A percentile compares a stretch with the other conserved stretches of the same genome.
Conservation (phyloP, 2,329 filamentous ascomycete species). For the Grosmannia serpens region DNA sequence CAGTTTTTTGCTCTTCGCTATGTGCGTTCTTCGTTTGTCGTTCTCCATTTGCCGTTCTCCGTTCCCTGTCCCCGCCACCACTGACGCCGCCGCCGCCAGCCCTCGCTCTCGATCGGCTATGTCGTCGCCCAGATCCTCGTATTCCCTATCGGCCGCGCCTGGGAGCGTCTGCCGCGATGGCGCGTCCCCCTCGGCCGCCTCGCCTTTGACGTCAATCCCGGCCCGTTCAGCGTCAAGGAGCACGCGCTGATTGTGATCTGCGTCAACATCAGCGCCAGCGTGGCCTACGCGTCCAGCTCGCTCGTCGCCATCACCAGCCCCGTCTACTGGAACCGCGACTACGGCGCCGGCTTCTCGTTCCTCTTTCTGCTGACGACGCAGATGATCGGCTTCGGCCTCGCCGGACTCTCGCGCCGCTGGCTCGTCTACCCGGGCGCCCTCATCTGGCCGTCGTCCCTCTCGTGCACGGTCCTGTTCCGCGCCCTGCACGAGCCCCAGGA, state of each 20-base stretch:
- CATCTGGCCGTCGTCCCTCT: slow-evolving; percentile 38
- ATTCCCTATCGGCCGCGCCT: slow-evolving; percentile 41
- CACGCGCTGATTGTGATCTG: slow-evolving; percentile 43
- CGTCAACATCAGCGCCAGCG: neutral
- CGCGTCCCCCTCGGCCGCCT: slow-evolving; percentile 23
- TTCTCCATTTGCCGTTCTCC: no score
- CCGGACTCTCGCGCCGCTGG: slow-evolving; percentile 37
- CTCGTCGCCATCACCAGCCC: slow-evolving; percentile 7
- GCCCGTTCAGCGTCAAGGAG: slow-evolving; percentile 47
- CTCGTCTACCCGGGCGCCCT: slow-evolving; percentile 40
- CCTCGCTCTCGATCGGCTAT: slow-evolving; percentile 40
- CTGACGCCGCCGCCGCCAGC: slow-evolving; percentile 20
- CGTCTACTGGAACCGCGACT: slow-evolving; percentile 7
- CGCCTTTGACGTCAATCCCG: slow-evolving; percentile 40
- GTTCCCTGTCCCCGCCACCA: no score
- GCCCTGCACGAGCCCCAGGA: slow-evolving; percentile 32
- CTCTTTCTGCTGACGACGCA: slow-evolving; percentile 31
- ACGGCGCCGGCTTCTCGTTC: slow-evolving; percentile 8
- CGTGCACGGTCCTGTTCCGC: slow-evolving; percentile 34
- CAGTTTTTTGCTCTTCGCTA: slow-evolving; percentile 8
- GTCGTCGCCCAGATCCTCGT: slow-evolving; percentile 46
- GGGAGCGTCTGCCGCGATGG: slow-evolving; percentile 39
- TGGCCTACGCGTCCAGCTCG: slow-evolving; percentile 5
- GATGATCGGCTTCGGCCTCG: slow-evolving; percentile 32
- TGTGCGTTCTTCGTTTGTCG: neutral